A percentile compares a stretch with the other conserved stretches of the same genome.
Conservation (phyloP, 2,329 filamentous ascomycete genomes). For the Phaeosphaeriaceae sp. region DNA sequence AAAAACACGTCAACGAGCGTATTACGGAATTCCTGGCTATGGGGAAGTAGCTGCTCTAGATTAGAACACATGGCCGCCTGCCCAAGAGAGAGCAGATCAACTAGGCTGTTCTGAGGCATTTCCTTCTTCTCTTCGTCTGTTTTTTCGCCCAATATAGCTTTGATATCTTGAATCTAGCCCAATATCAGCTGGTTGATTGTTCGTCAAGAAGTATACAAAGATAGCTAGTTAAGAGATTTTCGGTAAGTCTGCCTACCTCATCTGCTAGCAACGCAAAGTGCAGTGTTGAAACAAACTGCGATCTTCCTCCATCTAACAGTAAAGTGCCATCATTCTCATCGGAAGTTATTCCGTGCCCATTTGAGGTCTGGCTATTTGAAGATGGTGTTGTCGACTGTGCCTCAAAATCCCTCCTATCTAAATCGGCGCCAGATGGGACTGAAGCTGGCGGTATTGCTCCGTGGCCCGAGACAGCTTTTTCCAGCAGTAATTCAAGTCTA, state of each 20-base stretch:
- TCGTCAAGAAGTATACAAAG: too few species aligned
- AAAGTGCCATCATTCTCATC: constrained; percentile 47
- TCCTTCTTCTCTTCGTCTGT: constrained; percentile 39
- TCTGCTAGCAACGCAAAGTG: constrained; percentile 49
- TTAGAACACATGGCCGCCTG: constrained; percentile 35
- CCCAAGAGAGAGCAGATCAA: constrained; percentile 42
- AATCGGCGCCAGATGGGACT: constrained; percentile 24
- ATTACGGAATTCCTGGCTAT: constrained; percentile 37
- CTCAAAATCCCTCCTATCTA: constrained; percentile 30
- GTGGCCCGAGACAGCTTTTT: constrained; percentile 40
- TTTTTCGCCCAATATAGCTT: constrained; percentile 42
- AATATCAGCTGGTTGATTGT: background rate
- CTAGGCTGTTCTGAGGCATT: constrained; percentile 37
- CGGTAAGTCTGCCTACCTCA: constrained; percentile 42
- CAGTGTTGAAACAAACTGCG: constrained; percentile 50
- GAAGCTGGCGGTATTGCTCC: constrained; percentile 15
- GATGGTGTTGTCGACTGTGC: constrained; percentile 35
- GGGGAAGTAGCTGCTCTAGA: constrained; percentile 37
- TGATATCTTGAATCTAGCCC: constrained; percentile 48
- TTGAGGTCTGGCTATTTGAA: constrained; percentile 42
- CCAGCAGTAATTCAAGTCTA: constrained; percentile 44
- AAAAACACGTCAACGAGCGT: constrained; percentile 45
- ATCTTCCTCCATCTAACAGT: constrained; percentile 45
- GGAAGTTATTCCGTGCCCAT: constrained; percentile 43
- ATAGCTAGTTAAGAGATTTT: too few species aligned